Evolutionary conservation across 1,139 yeast species (phyloP).

Genomic region (Blastobotrys elegans): DNA sequence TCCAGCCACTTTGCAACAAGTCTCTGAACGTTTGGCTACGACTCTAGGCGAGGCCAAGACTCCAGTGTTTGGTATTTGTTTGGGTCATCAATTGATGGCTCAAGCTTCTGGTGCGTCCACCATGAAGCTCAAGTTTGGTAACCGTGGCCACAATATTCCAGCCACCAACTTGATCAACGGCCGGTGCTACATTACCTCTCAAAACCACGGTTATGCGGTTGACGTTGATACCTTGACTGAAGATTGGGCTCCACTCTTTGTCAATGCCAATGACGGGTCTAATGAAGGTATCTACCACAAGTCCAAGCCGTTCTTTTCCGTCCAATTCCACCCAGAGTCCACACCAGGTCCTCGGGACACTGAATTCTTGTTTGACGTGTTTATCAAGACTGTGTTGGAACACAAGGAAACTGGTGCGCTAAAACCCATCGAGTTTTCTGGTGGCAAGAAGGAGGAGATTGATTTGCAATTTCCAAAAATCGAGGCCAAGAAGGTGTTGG

Average conservation of each 20-base stretch:
- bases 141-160: constrained; percentile 99
- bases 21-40: constrained; percentile 53
- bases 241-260: constrained; percentile 93
- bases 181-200: constrained; percentile 97
- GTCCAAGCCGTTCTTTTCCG: constrained; percentile 89
- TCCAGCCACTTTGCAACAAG: constrained; percentile 75
- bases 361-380: constrained; percentile 92
- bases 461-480: constrained; percentile 59
- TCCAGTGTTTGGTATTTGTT: constrained; percentile 89
- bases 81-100: constrained; percentile 97
- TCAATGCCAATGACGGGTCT: constrained; percentile 94
- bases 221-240: constrained; percentile 63
- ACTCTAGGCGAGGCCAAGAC: constrained; percentile 57
- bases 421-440: constrained; percentile 85
- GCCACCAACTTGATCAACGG: constrained; percentile 92
- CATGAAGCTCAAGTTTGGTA: constrained; percentile 91
- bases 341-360: constrained; percentile 99
- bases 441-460: constrained; percentile 73
- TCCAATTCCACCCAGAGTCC: constrained; percentile 98
- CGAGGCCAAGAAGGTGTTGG: constrained; percentile 87
- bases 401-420: constrained; percentile 51
- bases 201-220: constrained; percentile 98
- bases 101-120: constrained; percentile 95
- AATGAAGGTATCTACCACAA: constrained; percentile 97
- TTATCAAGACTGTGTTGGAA: constrained; percentile 75